Base-by-base conservation (phyloP, 1,284 basidiomycete species). In the Heterobasidion irregulare region DNA sequence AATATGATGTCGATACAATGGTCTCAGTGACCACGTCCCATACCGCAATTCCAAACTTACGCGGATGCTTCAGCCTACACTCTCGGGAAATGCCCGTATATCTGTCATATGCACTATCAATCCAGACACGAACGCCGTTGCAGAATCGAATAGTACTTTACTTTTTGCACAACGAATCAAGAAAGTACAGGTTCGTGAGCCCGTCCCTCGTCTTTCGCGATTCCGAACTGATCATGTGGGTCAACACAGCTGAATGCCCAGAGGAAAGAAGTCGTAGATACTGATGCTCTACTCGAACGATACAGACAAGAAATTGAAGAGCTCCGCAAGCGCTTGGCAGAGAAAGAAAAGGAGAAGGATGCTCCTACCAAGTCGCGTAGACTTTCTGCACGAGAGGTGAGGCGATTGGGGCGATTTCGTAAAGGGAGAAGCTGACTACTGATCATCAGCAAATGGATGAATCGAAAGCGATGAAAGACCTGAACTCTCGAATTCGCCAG, bases 51-150 rank as follows among this genome's bases (percentile, higher is more conserved):
- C 92, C 50, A 98, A 98, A 70, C 75, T 89, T 6, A 99, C 96
- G 3, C 85, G 95, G 36, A 86, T 99, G 70, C 80, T 99, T 6
- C 95, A 98, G 68, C 95, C 95, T 2, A 97, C 93, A 1, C 77
- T 99, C 0, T 89, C 91, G 0, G 97, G 96, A 1, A 93, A 98
- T 66, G 96, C 97, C 15, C 84, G 93, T 16, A 95, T 99, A 52
- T 94, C 92, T 41, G 96, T 99, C 33, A 90, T 98, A 57, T 98
- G 94, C 66, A 98, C 96, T 0, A 83, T 98, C 66, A 96, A 95
- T 64, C 92, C 94, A 0, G 89, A 92, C 62, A 64, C 73, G 12
- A 70, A 70, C 51, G 86, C 90, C n/a, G 74, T 94, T 6, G 76
- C 83, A 2, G 94, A 96, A 72, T 87, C 83, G 2, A 84, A 84